Conservation (phyloP, 495 filamentous ascomycete genomes). For the Trichoderma erinaceum region DNA sequence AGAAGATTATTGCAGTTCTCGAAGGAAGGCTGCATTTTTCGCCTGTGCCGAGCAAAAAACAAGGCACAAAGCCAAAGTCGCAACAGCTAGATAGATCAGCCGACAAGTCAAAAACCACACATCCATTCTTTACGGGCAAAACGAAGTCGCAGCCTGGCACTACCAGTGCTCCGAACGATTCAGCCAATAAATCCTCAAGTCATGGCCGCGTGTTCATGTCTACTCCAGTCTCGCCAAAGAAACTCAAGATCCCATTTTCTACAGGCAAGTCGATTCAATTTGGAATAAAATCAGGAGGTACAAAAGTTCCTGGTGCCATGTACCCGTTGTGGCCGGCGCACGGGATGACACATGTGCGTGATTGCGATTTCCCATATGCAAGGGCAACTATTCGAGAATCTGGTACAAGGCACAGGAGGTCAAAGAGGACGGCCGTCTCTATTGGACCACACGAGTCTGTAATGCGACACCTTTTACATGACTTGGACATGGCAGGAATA, state of each 20-base stretch:
- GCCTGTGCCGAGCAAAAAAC: not conserved
- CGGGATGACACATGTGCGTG: slow-evolving; percentile 56
- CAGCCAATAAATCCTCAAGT: slow-evolving; percentile 18
- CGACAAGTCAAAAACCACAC: slow-evolving; percentile 36
- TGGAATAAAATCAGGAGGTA: slow-evolving; percentile 17
- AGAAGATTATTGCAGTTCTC: slow-evolving; percentile 32
- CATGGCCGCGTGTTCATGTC: slow-evolving; percentile 29
- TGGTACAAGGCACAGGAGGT: slow-evolving; percentile 33
- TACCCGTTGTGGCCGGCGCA: slow-evolving; percentile 66
- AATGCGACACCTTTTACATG: slow-evolving; percentile 26
- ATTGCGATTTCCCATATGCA: slow-evolving; percentile 18
- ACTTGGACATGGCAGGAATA: slow-evolving; percentile 29
- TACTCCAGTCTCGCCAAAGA: slow-evolving; percentile 31
- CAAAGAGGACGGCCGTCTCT: slow-evolving; percentile 42
- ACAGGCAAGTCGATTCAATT: slow-evolving; percentile 23
- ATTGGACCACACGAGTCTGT: slow-evolving; percentile 42
- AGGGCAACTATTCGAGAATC: not conserved
- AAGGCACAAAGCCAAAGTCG: not conserved
- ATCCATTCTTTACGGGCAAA: slow-evolving; percentile 72
- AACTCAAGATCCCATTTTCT: slow-evolving; percentile 18
- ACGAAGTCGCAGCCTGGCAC: slow-evolving; percentile 18
- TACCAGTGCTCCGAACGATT: slow-evolving; percentile 18
- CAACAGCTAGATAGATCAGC: not conserved
- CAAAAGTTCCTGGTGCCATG: slow-evolving; percentile 54
- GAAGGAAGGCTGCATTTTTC: slow-evolving; percentile 13